Conservation (phyloP, 257 asterid species). For the Przewalskia tangutica region DNA sequence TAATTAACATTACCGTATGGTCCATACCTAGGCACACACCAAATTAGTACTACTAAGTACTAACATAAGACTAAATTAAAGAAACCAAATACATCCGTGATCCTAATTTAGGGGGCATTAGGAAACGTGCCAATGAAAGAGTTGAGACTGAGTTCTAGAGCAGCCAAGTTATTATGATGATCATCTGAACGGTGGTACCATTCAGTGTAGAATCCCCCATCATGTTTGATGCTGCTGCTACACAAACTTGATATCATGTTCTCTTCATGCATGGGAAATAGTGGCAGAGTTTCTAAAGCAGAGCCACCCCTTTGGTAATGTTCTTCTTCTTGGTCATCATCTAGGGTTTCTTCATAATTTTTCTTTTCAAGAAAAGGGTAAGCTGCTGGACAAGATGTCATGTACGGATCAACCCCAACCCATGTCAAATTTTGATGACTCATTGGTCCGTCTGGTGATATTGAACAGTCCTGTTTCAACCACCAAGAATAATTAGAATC, state of each 20-base stretch:
- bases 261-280: conserved; percentile 79
- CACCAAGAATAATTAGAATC: not conserved
- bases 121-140: conserved; percentile 39
- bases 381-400: conserved; percentile 18
- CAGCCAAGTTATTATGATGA: not conserved
- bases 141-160: conserved; percentile 74
- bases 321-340: conserved; percentile 22
- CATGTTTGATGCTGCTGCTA: conserved; percentile 2
- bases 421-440: conserved; percentile 33
- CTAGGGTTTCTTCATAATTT: conserved; percentile 42
- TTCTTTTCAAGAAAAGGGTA: conserved; percentile 53
- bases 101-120: conserved; percentile 11
- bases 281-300: conserved; percentile 73
- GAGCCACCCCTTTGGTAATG: not conserved
- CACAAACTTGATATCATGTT: conserved; percentile 17
- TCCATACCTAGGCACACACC: not conserved
- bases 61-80: not conserved
- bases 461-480: not conserved
- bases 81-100: not conserved
- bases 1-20: not conserved
- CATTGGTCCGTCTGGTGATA: conserved; percentile 17
- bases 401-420: conserved; percentile 34
- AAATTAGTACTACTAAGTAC: not conserved
- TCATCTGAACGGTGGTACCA: conserved; percentile 14
- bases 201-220: conserved; percentile 12